These are phyloP conservation scores for Claviceps purpurea DNA, from an alignment of 2,329 filamentous ascomycete genomes.

Conservation along the genomic window DNA sequence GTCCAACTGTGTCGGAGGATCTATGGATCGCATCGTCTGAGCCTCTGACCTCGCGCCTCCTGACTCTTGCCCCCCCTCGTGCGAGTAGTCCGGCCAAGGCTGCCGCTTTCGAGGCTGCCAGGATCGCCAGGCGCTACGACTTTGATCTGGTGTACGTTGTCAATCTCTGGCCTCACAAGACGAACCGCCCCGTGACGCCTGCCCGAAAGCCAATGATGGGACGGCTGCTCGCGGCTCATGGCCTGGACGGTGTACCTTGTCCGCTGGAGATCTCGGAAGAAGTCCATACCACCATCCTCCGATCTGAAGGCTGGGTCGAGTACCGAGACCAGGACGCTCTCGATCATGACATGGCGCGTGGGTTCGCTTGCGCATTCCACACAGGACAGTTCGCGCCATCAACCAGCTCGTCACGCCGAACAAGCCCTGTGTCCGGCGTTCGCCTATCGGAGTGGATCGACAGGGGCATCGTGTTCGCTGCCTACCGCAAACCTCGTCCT, in stretches of 20 bases:
- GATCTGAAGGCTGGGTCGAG: constrained; percentile 37
- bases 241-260: constrained; percentile 33
- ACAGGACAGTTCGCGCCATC: constrained; percentile 23
- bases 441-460: constrained; percentile 21
- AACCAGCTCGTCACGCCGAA: constrained; percentile 13
- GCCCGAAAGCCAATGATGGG: constrained; percentile 25
- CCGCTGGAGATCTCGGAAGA: constrained; percentile 38
- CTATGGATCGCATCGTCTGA: constrained; percentile 12
- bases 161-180: constrained; percentile 37
- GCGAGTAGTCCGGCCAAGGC: constrained; percentile 29
- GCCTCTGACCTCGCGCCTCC: constrained; percentile 18
- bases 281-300: constrained; percentile 37
- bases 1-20: constrained; percentile 9
- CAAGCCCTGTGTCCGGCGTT: constrained; percentile 14
- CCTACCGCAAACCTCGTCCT: constrained; percentile 34
- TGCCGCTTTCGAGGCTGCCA: constrained; percentile 40
- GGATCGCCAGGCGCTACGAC: constrained; percentile 41
- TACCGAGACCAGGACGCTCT: constrained; percentile 31
- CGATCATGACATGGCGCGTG: constrained; percentile 32
- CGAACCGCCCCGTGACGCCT: background rate
- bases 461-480: constrained; percentile 42
- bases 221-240: constrained; percentile 41
- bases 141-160: constrained; percentile 47
- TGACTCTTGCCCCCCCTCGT: constrained; percentile 32
- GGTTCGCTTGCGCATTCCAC: constrained; percentile 41